Evolutionary conservation across 768 basidiomycete species (phyloP), one percentile per base, ranked within the genome.

Genomic region (Pleurotus citrinopileatus): DNA sequence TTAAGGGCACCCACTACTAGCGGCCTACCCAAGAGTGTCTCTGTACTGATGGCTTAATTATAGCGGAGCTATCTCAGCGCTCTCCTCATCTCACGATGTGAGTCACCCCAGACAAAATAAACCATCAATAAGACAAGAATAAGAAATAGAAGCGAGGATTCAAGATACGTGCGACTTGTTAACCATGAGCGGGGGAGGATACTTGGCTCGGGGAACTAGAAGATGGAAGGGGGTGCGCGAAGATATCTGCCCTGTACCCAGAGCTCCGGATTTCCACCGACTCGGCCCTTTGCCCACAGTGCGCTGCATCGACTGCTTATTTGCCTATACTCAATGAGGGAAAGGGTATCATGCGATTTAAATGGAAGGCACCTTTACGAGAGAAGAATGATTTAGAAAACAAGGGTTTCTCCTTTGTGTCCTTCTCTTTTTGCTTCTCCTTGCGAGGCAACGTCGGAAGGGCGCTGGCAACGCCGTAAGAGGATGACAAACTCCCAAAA

Each of bases 401-500:
- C 34, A 12, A 1, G 2, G 20, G 17, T 23, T 51, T 51, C 34
- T 17, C n/a, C 19, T 37, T 51, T 32, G 13, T 25, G 3, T 17
- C n/a, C 20, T 51, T 37, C 34, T 37, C 32, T 10, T 37, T 51
- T n/a, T 51, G 22, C 32, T 51, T 51, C 9, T 36, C 48, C 34
- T 51, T 51, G 17, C 48, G 48, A 5, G 48, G 48, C 22, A 51
- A 22, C 13, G 48, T 51, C n/a, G 48, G 48, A 3, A 51, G 48
- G 17, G 32, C 20, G 32, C 34, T 51, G 32, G 29, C 23, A 3
- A 37, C 34, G 34, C 52, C 52, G 52, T 53, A 42, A 9, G 43
- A 45, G 13, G 28, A 45, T 4, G 52, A 53, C n/a, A 53, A 26
- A 5, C 42, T 53, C n/a, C 42, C 52, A 44, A 53, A 53, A 4